These are phyloP conservation scores for Middelhovenomyces tepae DNA, from an alignment of 805 yeast species.

Conservation along the genomic window DNA sequence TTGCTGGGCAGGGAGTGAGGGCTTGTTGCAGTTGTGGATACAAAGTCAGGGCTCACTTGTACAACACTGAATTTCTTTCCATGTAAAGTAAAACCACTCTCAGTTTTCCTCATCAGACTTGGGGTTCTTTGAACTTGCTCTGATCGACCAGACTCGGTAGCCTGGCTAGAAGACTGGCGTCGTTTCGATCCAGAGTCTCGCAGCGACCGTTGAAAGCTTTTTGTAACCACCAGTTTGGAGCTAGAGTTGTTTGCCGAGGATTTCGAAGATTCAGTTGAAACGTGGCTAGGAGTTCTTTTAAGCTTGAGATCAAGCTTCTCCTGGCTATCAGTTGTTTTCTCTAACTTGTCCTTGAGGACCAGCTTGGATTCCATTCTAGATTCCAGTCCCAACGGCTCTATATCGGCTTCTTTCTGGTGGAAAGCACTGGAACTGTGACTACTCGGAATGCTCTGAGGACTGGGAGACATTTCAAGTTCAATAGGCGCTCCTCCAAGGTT, in stretches of 20 bases:
- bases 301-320: no score
- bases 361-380: no score
- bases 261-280: slow-evolving; percentile 2
- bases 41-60: slow-evolving; percentile 25
- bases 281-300: neutral
- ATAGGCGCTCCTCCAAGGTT: neutral
- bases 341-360: no score
- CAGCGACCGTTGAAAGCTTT: slow-evolving; percentile 11
- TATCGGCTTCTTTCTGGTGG: no score
- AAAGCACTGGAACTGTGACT: neutral
- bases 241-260: neutral
- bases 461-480: neutral
- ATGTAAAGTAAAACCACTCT: slow-evolving; percentile 21
- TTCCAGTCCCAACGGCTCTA: no score
- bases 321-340: no score
- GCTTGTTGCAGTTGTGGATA: slow-evolving; percentile 9
- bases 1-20: neutral
- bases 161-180: slow-evolving; percentile 1
- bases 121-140: slow-evolving; percentile 15
- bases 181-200: slow-evolving; percentile 5
- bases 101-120: slow-evolving; percentile 17
- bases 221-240: slow-evolving; percentile 3
- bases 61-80: slow-evolving; percentile 27
- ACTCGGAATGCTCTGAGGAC: neutral
- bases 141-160: neutral